Evolutionary conservation across 2,329 filamentous ascomycete genomes (phyloP).

Genomic region (Paraconiothyrium sp.): DNA sequence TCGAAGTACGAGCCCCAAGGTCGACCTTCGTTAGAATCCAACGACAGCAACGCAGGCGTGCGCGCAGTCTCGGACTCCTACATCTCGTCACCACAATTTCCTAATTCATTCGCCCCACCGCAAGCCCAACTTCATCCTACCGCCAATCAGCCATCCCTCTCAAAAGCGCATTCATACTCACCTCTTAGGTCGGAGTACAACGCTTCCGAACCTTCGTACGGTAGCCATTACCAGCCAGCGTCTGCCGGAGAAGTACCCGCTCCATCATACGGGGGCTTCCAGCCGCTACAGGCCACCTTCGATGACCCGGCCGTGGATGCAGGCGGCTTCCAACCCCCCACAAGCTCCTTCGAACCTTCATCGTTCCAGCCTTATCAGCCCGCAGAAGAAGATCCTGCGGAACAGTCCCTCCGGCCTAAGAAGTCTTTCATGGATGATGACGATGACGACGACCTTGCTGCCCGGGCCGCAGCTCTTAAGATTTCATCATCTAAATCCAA

Average conservation of each 20-base stretch:
- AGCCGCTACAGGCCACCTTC: slow-evolving; percentile 38
- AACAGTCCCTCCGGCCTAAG: slow-evolving; percentile 63
- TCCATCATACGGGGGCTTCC: slow-evolving; percentile 39
- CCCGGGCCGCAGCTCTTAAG: slow-evolving; percentile 62
- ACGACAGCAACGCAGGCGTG: slow-evolving; percentile 32
- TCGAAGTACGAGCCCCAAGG: slow-evolving; percentile 58
- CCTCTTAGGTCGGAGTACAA: slow-evolving; percentile 41
- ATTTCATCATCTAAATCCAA: slow-evolving; percentile 61
- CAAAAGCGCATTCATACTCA: slow-evolving; percentile 44
- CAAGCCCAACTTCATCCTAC: slow-evolving; percentile 43
- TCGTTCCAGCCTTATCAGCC: slow-evolving; percentile 60
- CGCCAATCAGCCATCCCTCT: slow-evolving; percentile 29
- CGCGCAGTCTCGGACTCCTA: slow-evolving; percentile 44
- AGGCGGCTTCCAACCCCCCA: slow-evolving; percentile 34
- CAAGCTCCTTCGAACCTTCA: slow-evolving; percentile 38
- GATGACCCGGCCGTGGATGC: slow-evolving; percentile 28
- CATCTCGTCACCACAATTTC: slow-evolving; percentile 37
- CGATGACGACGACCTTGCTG: slow-evolving; percentile 72
- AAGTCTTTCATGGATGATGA: slow-evolving; percentile 86
- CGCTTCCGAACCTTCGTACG: slow-evolving; percentile 35
- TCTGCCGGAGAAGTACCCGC: slow-evolving; percentile 33
- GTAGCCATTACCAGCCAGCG: slow-evolving; percentile 42
- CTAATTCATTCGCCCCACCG: slow-evolving; percentile 41
- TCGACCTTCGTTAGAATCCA: slow-evolving; percentile 51
- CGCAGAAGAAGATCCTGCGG: slow-evolving; percentile 59